phyloP scores from a whole-genome alignment of 257 asterid genomes.

The Petunia axillaris region DNA sequence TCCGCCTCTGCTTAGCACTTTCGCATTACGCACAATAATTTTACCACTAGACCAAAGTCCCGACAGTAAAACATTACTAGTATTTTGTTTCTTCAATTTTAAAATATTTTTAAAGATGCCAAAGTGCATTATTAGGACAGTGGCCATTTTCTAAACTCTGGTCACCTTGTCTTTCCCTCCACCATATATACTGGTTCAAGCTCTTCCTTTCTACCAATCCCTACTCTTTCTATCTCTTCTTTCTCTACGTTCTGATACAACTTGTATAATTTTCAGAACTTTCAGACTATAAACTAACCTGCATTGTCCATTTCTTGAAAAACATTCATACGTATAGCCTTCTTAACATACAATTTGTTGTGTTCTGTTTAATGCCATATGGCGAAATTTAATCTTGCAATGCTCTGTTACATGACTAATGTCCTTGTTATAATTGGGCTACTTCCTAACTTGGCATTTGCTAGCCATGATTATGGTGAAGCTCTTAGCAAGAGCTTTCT shows the following conservation, averaged over 20 bases:
- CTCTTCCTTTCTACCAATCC: constrained; percentile 35
- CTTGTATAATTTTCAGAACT: constrained; percentile 34
- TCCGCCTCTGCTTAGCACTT: too few relatives aligned
- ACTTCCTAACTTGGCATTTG: constrained; percentile 52
- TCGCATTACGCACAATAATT: too few relatives aligned
- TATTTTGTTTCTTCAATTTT: neutral
- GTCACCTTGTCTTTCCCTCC: constrained; percentile 50
- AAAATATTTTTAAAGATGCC: constrained; percentile 5
- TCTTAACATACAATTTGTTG: constrained; percentile 16
- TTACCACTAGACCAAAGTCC: too few relatives aligned
- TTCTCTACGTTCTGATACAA: constrained; percentile 22
- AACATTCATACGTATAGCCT: neutral
- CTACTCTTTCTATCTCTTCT: constrained; percentile 13
- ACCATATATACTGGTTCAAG: constrained; percentile 66
- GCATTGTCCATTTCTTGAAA: constrained; percentile 29
- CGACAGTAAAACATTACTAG: too few relatives aligned
- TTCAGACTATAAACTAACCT: constrained; percentile 37
- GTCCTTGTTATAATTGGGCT: constrained; percentile 49
- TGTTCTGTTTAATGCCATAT: constrained; percentile 21
- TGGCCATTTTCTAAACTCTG: constrained; percentile 39
- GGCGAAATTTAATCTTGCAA: constrained; percentile 50
- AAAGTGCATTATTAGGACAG: constrained; percentile 51
- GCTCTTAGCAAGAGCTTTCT: constrained; percentile 85
- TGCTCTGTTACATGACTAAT: constrained; percentile 27
- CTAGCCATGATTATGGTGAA: constrained; percentile 79